These are phyloP conservation scores for Erodium chrysanthum DNA, from an alignment of 441 rosid species.

Conservation along the genomic window DNA sequence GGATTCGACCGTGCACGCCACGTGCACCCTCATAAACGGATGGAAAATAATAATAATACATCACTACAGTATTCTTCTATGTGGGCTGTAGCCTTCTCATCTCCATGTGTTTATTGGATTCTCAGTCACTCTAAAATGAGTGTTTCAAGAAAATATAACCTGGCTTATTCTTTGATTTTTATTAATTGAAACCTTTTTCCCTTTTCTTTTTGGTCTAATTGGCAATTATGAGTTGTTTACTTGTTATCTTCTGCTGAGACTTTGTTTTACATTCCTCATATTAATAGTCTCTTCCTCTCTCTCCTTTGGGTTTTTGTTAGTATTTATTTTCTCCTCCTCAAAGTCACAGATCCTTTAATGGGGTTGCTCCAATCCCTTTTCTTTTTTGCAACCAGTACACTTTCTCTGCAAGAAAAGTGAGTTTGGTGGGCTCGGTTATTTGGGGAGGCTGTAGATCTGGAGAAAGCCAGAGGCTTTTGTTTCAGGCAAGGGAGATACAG, in stretches of 20 bases:
- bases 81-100: not conserved
- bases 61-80: not conserved
- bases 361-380: conserved; percentile 4
- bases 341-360: conserved; percentile 6
- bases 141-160: not conserved
- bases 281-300: not conserved
- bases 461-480: conserved; percentile 6
- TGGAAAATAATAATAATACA: not conserved
- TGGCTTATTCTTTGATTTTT: not conserved
- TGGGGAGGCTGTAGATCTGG: conserved; percentile 3
- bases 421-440: conserved; percentile 3
- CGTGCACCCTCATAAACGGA: not conserved
- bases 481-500: conserved; percentile 3
- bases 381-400: not conserved
- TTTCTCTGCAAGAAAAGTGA: not conserved
- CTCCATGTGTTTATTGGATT: not conserved
- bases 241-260: not conserved
- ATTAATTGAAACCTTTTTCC: not conserved
- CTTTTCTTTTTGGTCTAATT: not conserved
- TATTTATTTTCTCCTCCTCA: not conserved
- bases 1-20: not conserved
- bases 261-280: not conserved
- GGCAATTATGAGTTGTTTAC: not conserved
- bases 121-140: not conserved
- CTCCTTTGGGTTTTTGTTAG: not conserved